Percentiles rank a stretch among this genome's conserved stretches.
Conservation (phyloP, 208 protist genomes). For the Wallacemonas sp. region DNA sequence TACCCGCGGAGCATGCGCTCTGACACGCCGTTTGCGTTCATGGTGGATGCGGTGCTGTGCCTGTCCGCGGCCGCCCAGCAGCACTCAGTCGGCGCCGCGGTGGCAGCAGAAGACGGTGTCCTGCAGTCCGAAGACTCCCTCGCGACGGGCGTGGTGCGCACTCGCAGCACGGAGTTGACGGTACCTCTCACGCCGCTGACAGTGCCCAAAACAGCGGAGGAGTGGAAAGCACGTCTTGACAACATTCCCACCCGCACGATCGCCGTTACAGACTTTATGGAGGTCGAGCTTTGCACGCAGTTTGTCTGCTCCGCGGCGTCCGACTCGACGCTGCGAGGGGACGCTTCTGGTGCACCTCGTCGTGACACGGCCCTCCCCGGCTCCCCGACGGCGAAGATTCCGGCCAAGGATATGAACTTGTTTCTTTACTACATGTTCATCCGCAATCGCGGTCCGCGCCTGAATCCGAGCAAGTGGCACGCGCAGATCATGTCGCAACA, state of each 20-base stretch:
- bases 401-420: conserved; percentile 31
- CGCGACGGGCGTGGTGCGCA: conserved; percentile 6
- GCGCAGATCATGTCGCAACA: conserved; percentile 82
- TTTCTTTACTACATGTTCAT: conserved; percentile 86
- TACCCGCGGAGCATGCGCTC: conserved; percentile 59
- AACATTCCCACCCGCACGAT: conserved; percentile 60
- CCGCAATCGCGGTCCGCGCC: conserved; percentile 51
- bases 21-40: conserved; percentile 56
- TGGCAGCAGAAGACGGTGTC: neutral
- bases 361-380: neutral
- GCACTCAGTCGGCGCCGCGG: conserved; percentile 4
- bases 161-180: conserved; percentile 4
- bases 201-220: conserved; percentile 28
- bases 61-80: conserved; percentile 32
- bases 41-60: conserved; percentile 70
- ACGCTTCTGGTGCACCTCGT: neutral
- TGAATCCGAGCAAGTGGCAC: conserved; percentile 74
- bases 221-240: conserved; percentile 30
- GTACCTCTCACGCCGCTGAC: conserved; percentile 7
- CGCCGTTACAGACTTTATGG: conserved; percentile 63
- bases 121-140: neutral
- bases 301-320: conserved; percentile 43
- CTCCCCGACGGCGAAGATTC: conserved; percentile 1
- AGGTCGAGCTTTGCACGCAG: conserved; percentile 74
- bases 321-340: neutral